These are phyloP conservation scores for Hamigera avellanea DNA, from an alignment of 495 filamentous ascomycete genomes.

Conservation along the genomic window DNA sequence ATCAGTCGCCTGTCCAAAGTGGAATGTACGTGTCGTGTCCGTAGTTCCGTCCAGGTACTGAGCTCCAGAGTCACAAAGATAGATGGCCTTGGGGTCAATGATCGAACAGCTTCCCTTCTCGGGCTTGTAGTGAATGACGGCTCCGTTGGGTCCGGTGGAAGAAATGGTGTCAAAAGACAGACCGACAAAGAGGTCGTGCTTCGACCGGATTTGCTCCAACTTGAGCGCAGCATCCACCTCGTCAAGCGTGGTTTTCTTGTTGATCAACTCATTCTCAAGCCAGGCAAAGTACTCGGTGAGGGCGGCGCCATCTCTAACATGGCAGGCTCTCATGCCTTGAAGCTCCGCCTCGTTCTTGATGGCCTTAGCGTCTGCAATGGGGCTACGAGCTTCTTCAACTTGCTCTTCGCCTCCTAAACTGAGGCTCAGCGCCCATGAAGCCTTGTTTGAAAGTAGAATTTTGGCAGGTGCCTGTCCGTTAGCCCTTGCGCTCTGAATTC, in stretches of 20 bases:
- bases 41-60: constrained; percentile 96
- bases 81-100: constrained; percentile 80
- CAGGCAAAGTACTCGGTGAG: constrained; percentile 91
- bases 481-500: constrained; percentile 17
- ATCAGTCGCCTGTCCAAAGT: constrained; percentile 77
- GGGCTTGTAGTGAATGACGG: constrained; percentile 95
- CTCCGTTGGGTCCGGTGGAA: constrained; percentile 87
- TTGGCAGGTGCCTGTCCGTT: constrained; percentile 39
- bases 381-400: constrained; percentile 80
- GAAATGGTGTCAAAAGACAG: constrained; percentile 95
- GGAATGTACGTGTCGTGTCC: constrained; percentile 87
- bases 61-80: constrained; percentile 93
- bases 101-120: constrained; percentile 69
- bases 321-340: constrained; percentile 86
- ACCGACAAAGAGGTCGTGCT: constrained; percentile 76
- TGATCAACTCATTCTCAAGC: constrained; percentile 79
- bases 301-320: constrained; percentile 89
- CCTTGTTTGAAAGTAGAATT: constrained; percentile 78
- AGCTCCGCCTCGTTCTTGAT: constrained; percentile 90
- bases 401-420: constrained; percentile 79
- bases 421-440: constrained; percentile 86
- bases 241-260: constrained; percentile 62
- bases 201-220: constrained; percentile 69
- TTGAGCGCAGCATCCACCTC: constrained; percentile 89
- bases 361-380: constrained; percentile 90